Conservation (phyloP, 2,329 filamentous ascomycete species). For the Curvularia verruculosa region DNA sequence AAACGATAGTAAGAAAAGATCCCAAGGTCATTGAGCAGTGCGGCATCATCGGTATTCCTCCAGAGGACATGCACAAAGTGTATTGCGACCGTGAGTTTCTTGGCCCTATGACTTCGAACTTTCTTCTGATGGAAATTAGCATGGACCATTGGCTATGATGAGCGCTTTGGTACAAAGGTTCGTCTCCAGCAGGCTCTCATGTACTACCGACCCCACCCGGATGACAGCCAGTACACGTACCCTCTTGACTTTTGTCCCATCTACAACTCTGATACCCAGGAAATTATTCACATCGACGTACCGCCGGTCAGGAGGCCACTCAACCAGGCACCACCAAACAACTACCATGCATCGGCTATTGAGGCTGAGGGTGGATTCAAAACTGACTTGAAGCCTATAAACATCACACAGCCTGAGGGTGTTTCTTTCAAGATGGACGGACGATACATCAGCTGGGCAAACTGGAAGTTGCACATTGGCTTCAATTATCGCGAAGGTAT, state of each 20-base stretch:
- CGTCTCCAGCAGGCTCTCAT: conserved; percentile 91
- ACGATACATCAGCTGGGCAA: conserved; percentile 82
- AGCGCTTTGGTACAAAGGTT: conserved; percentile 78
- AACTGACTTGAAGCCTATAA: conserved; percentile 80
- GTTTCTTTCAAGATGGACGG: conserved; percentile 83
- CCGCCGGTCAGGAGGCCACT: conserved; percentile 77
- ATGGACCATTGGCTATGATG: conserved; percentile 95
- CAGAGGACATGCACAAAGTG: conserved; percentile 89
- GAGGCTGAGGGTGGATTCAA: conserved; percentile 77
- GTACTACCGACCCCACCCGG: conserved; percentile 87
- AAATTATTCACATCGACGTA: conserved; percentile 83
- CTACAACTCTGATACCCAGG: conserved; percentile 77
- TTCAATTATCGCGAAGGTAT: conserved; percentile 96
- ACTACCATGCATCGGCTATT: conserved; percentile 78
- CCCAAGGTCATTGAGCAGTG: conserved; percentile 91
- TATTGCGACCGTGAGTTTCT: conserved; percentile 80
- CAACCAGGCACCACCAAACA: conserved; percentile 72
- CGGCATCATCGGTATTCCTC: conserved; percentile 77
- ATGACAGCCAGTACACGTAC: conserved; percentile 89
- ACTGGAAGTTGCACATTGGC: conserved; percentile 90
- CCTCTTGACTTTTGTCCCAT: conserved; percentile 95
- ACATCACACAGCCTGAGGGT: conserved; percentile 86
- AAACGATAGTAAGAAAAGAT: conserved; percentile 76
- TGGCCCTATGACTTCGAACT: neutral
- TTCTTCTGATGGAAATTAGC: conserved; percentile 53